These are phyloP conservation scores for Otatea glauca DNA, from an alignment of 176 grass and related monocot species.

Conservation along the genomic window DNA sequence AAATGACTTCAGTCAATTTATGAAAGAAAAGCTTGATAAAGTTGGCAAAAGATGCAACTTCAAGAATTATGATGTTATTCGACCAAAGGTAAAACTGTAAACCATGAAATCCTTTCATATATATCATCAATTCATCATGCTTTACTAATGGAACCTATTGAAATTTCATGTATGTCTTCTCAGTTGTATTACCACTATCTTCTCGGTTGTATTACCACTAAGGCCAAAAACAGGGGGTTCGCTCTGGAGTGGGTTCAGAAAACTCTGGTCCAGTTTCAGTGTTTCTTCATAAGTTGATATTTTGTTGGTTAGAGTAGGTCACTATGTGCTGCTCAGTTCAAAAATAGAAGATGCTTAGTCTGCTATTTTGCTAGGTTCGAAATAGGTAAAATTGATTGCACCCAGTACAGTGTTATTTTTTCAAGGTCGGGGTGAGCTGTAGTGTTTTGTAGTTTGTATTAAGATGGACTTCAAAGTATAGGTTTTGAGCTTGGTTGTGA, in stretches of 20 bases:
- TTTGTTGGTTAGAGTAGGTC: not conserved
- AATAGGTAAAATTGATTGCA: not conserved
- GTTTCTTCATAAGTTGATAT: not conserved
- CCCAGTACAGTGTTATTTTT: not conserved
- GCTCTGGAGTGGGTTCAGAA: no score
- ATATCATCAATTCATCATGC: not conserved
- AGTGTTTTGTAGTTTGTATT: not conserved
- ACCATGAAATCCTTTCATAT: slow-evolving; percentile 14
- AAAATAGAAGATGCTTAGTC: not conserved
- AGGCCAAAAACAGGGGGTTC: no score
- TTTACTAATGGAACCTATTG: slow-evolving; percentile 4
- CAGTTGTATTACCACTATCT: not conserved
- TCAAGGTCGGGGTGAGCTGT: not conserved
- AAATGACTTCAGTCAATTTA: slow-evolving; percentile 78
- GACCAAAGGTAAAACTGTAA: slow-evolving; percentile 56
- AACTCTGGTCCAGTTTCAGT: not conserved
- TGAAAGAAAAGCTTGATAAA: slow-evolving; percentile 84
- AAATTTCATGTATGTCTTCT: not conserved
- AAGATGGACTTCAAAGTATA: not conserved
- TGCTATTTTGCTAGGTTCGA: not conserved
- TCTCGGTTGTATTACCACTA: not conserved
- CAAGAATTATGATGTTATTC: slow-evolving; percentile 80
- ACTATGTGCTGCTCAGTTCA: not conserved
- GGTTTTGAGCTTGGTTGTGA: no score
- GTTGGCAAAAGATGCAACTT: slow-evolving; percentile 72